These are phyloP conservation scores for Cupressus sempervirens DNA, from an alignment of 75 land plant species.

Conservation along the genomic window DNA sequence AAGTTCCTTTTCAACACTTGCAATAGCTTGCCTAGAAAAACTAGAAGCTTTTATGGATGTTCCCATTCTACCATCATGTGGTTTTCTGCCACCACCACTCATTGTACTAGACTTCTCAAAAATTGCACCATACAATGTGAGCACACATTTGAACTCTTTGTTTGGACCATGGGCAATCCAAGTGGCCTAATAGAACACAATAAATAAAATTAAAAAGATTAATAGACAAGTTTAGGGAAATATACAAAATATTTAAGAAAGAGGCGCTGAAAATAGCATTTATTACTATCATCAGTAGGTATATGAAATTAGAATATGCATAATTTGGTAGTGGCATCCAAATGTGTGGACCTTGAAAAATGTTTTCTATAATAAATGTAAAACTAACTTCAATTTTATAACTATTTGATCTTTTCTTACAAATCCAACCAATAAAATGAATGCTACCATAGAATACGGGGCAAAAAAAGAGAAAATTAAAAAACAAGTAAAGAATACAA, in stretches of 20 bases:
- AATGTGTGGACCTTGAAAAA: not conserved
- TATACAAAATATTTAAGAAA: no score
- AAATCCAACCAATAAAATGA: no score
- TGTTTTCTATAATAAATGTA: not conserved
- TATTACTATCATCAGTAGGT: not conserved
- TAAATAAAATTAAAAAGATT: not conserved
- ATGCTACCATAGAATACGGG: no score
- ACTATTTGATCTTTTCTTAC: not conserved
- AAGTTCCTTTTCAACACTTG: no score
- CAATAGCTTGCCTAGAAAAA: no score
- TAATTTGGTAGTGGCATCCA: not conserved
- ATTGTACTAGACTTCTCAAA: no score
- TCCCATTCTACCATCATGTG: no score
- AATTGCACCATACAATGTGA: constrained; percentile 86
- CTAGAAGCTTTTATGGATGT: no score
- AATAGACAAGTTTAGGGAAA: constrained; percentile 4
- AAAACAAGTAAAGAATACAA: no score
- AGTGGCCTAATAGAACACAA: constrained; percentile 52
- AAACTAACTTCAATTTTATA: not conserved
- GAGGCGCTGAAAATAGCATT: no score
- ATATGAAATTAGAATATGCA: not conserved
- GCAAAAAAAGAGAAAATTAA: no score
- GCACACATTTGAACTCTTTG: constrained; percentile 77
- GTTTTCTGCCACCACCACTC: no score
- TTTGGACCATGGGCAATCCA: constrained; percentile 85